A percentile compares a stretch with the other conserved stretches of the same genome.
Conservation (phyloP, 2,329 filamentous ascomycete species). For the Fusarium veterinarium region DNA sequence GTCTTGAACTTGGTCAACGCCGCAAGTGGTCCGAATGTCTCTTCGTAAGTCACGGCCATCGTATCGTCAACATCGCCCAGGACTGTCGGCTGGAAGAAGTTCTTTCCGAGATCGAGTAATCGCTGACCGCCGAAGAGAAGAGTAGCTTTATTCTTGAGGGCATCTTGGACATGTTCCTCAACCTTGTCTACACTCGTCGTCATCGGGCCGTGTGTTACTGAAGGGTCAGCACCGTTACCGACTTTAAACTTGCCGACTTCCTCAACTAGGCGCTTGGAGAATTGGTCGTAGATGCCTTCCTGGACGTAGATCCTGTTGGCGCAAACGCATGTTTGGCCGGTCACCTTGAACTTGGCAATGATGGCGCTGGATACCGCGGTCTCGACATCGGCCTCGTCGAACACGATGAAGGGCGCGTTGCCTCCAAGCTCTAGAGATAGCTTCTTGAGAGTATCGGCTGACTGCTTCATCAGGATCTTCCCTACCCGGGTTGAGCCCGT, state of each 20-base stretch:
- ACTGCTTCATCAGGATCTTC: constrained; percentile 75
- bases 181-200: constrained; percentile 71
- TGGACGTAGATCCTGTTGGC: constrained; percentile 83
- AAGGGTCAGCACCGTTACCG: constrained; percentile 68
- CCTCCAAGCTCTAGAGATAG: constrained; percentile 74
- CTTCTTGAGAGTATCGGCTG: constrained; percentile 73
- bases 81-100: constrained; percentile 78
- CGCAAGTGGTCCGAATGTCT: constrained; percentile 73
- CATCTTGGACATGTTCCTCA: constrained; percentile 72
- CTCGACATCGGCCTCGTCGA: constrained; percentile 82
- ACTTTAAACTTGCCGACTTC: constrained; percentile 77
- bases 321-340: constrained; percentile 91
- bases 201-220: constrained; percentile 76
- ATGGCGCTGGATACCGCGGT: constrained; percentile 72
- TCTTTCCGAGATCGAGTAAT: constrained; percentile 71
- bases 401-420: constrained; percentile 82
- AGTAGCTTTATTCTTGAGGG: constrained; percentile 70
- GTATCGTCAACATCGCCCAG: constrained; percentile 68
- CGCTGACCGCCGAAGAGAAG: constrained; percentile 72
- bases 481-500: constrained; percentile 69
- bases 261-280: constrained; percentile 71
- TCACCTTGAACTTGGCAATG: constrained; percentile 86
- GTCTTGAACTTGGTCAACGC: constrained; percentile 74
- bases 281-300: constrained; percentile 76
- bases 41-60: constrained; percentile 69